phyloP scores from a whole-genome alignment of 306 rosid species.

The Dalbergia cochinchinensis region DNA sequence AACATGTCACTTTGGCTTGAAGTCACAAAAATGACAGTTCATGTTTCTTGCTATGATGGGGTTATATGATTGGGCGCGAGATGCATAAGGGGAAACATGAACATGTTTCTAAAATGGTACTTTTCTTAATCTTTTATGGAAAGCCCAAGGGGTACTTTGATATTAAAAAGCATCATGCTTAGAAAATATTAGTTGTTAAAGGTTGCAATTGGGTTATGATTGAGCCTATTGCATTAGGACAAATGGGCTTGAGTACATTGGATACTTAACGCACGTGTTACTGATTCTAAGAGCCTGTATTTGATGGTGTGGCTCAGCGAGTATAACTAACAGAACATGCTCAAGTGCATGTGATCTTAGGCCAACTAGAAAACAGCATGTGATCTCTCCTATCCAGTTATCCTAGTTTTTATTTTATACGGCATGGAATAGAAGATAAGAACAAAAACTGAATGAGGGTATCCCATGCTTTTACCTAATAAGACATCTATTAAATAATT shows the following conservation, averaged over 20 bases:
- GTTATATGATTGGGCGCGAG: conserved; percentile 44
- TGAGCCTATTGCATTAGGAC: background rate
- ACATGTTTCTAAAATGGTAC: conserved; percentile 24
- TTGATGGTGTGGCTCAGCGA: conserved; percentile 20
- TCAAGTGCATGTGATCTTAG: conserved; percentile 15
- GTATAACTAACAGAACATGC: conserved; percentile 24
- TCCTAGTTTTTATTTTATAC: conserved; percentile 11
- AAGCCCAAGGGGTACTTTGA: background rate
- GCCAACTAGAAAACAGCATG: background rate
- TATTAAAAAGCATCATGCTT: background rate
- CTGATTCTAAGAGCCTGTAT: background rate
- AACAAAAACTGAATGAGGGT: conserved; percentile 20
- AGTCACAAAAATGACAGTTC: conserved; percentile 42
- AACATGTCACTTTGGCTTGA: conserved; percentile 52
- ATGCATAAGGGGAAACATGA: conserved; percentile 35
- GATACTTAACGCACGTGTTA: background rate
- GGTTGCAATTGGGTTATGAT: conserved; percentile 2
- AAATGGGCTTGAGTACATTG: background rate
- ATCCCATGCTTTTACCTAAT: conserved; percentile 32
- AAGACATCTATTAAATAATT: background rate
- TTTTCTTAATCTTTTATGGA: conserved; percentile 7
- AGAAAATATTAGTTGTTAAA: background rate
- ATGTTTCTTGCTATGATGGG: conserved; percentile 36
- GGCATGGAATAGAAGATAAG: background rate
- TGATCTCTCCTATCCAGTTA: conserved; percentile 22